Evolutionary conservation across 2,329 filamentous ascomycete genomes (phyloP), one percentile per base, ranked within the genome.

Genomic region (Pestalotiopsis sp.): DNA sequence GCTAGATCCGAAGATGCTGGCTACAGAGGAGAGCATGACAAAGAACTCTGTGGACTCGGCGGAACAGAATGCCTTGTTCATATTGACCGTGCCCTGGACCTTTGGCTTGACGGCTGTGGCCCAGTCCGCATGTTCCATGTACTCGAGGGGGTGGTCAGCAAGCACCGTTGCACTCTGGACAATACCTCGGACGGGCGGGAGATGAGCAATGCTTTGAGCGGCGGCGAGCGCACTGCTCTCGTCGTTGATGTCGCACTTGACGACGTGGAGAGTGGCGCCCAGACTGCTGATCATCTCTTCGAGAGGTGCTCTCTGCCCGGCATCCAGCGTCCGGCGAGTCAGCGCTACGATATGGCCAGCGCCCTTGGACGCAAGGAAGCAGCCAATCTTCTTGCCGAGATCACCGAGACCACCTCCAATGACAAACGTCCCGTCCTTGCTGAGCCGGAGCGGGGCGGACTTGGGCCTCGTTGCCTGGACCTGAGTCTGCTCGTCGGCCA

Each of bases 121-220:
- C 74, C 75, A 80, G 12, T 73, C 62, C 5, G 69, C 59, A 52
- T 69, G 58, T 12, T 64, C 71, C 75, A 79, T 78, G 17, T 62
- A 59, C 14, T 57, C 61, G 52, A 70, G 65, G 7, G 56, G n/a
- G 13, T 31, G 41, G 25, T 68, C 68, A 3, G 36, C 13, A 3
- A 70, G 63, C 17, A 80, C 75, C 76, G 80, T 79, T 1, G 80
- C 52, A n/a, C 65, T 45, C 31, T 68, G 59, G 14, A 85, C 72
- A 9, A 83, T 73, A n/a, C 83, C 83, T 17, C 74, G 70, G 17
- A 84, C 75, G 2, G 80, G 80, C 17, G 69, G 69, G 13, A 72
- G 58, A 5, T 36, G 23, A 25, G 58, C 27, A 1, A 68, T 59
- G n/a, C 58, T 56, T 2, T 64, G n/a, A 23, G 49, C 41, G 13